A percentile compares a stretch with the other conserved stretches of the same genome.
Conservation (phyloP, 495 filamentous ascomycete genomes). For the Articulospora tetracladia region DNA sequence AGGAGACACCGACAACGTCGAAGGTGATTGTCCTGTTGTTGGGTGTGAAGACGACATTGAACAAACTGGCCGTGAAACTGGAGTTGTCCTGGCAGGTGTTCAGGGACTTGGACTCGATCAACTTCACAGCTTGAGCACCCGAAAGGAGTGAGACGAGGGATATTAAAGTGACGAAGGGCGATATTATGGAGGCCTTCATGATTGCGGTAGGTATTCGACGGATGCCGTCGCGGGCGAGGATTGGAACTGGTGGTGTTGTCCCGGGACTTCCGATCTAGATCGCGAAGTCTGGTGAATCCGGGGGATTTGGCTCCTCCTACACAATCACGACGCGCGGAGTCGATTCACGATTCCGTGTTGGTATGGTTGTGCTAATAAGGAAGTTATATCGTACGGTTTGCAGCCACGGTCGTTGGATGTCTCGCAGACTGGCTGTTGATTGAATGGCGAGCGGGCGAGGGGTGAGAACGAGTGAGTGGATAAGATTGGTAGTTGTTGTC, state of each 20-base stretch:
- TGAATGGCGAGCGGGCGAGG: slow-evolving; percentile 19
- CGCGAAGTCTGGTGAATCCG: neutral
- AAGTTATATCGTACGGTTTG: neutral
- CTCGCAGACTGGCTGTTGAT: slow-evolving; percentile 9
- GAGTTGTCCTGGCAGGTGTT: slow-evolving; percentile 75
- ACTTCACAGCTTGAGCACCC: slow-evolving; percentile 28
- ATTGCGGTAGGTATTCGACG: slow-evolving; percentile 19
- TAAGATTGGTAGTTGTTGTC: neutral
- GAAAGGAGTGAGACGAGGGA: slow-evolving; percentile 25
- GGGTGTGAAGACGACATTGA: slow-evolving; percentile 77
- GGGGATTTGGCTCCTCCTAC: neutral
- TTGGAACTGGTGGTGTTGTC: slow-evolving; percentile 10
- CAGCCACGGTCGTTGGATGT: slow-evolving; percentile 1
- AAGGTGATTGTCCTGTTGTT: slow-evolving; percentile 67
- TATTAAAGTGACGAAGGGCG: slow-evolving; percentile 32
- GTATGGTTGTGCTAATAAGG: neutral
- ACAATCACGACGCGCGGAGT: neutral
- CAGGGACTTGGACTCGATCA: slow-evolving; percentile 71
- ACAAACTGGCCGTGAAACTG: slow-evolving; percentile 77
- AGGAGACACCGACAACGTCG: slow-evolving; percentile 77
- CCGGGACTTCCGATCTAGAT: slow-evolving; percentile 16
- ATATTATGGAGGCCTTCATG: slow-evolving; percentile 31
- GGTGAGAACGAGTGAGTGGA: slow-evolving; percentile 5
- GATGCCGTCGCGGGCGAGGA: slow-evolving; percentile 18
- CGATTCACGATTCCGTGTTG: neutral